Evolutionary conservation across 108 stramenopile genomes (phyloP), one percentile per base, ranked within the genome.

Genomic region (Epipyxis sp.): DNA sequence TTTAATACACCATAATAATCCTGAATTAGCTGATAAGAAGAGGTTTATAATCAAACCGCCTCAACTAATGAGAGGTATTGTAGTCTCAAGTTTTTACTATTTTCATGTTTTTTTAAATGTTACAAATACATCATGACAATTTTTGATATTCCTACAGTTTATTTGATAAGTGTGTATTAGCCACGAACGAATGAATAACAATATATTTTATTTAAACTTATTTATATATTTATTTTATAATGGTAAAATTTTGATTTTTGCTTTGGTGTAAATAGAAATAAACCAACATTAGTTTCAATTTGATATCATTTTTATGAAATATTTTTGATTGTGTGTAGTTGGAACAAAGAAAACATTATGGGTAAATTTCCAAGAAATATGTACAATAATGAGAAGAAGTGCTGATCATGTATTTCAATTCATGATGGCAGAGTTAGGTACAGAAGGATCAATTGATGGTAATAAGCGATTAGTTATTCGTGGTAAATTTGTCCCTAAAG

Each of bases 291-390:
- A 2, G 44, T 25, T 2, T 77, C 6, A 29, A 3, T 59, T 1
- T 59, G 2, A 41, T 2, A 3, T 29, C 61, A n/a, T n/a, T 16
- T 37, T 2, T n/a, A n/a, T n/a, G n/a, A n/a, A n/a, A n/a, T 78
- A 65, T 61, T 59, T 16, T 25, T 57, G 54, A 20, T 57, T 16
- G 16, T 16, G 16, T 57, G 25, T 79, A 81, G 79, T 81, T 78
- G 79, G 80, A 62, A 91, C 92, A 74, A 94, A 93, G 82, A 95
- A 95, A 92, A 97, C 96, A 2, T 88, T 95, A 42, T 99, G 97
- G 97, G 91, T 95, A 40, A 99, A 99, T 91, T 99, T 95, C 79
- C 94, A 95, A 78, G 98, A 97, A 81, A 98, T 98, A 79, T 97
- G 97, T 82, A 88, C 90, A 84, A 91, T 94, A 88, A 97, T 99